Percentiles rank a stretch among this genome's conserved stretches.
Evolutionary conservation across 371 early-diverging fungal genomes (phyloP).

Genomic region (Parasitella parasitica): DNA sequence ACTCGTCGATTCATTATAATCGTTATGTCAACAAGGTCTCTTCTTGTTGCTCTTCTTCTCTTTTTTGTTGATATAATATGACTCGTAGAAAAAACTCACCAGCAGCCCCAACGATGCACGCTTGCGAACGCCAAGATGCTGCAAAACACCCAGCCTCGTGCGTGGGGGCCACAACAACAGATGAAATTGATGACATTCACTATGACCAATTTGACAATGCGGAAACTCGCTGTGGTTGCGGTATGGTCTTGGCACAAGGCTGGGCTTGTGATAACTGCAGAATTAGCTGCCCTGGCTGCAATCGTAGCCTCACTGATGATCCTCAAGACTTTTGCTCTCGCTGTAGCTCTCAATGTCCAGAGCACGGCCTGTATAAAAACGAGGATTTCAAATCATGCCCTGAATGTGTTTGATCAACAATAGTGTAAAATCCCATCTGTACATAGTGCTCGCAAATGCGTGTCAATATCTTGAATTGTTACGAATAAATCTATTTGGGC

Average conservation of each 20-base stretch:
- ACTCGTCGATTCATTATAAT: not conserved
- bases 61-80: not conserved
- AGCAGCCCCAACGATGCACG: not conserved
- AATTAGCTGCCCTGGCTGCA: not conserved
- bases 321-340: slow-evolving; percentile 10
- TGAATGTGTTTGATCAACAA: not conserved
- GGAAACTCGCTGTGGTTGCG: slow-evolving; percentile 4
- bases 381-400: not conserved
- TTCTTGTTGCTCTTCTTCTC: not conserved
- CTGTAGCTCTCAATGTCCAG: slow-evolving; percentile 4
- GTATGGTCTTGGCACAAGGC: not conserved
- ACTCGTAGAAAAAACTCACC: not conserved
- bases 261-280: slow-evolving; percentile 5
- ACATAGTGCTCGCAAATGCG: no score
- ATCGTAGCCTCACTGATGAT: not conserved
- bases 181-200: not conserved
- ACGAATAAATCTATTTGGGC: no score
- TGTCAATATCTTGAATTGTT: no score
- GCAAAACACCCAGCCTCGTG: not conserved
- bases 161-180: not conserved
- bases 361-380: slow-evolving; percentile 1
- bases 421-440: not conserved
- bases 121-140: not conserved
- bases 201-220: slow-evolving; percentile 1
- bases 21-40: not conserved